Conservation (phyloP, 2,329 filamentous ascomycete species). For the Zymoseptoria pseudotritici region DNA sequence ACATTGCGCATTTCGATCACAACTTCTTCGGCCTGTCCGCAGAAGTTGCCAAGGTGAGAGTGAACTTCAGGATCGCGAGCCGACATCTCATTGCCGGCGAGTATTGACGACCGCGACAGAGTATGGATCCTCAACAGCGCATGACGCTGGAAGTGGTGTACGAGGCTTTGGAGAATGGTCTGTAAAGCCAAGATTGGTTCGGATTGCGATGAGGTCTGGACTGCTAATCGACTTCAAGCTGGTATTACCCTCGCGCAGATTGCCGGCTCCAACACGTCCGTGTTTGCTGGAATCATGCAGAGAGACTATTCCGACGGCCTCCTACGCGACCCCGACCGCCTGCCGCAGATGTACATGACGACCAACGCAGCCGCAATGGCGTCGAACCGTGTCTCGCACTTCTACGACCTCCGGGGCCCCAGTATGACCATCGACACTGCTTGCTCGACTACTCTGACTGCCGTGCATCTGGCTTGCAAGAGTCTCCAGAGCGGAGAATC, state of each 20-base stretch:
- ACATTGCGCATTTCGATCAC: slow-evolving; percentile 13
- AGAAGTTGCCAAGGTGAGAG: slow-evolving; percentile 10
- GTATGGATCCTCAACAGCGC: slow-evolving; percentile 19
- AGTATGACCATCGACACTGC: slow-evolving; percentile 42
- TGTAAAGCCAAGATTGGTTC: background rate
- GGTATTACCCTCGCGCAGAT: slow-evolving; percentile 6
- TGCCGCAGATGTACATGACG: background rate
- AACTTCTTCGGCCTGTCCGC: slow-evolving; percentile 15
- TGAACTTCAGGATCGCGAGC: background rate
- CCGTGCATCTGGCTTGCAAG: slow-evolving; percentile 28
- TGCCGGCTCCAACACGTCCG: slow-evolving; percentile 9
- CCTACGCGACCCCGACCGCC: background rate
- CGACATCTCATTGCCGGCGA: too few relatives aligned
- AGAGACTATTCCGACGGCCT: slow-evolving; percentile 9
- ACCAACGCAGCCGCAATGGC: background rate
- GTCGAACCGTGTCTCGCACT: background rate
- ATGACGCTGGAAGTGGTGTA: slow-evolving; percentile 12
- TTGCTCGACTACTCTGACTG: slow-evolving; percentile 37
- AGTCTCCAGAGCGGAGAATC: slow-evolving; percentile 23
- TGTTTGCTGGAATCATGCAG: slow-evolving; percentile 12
- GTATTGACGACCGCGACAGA: background rate
- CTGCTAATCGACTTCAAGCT: background rate
- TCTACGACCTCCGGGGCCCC: slow-evolving; percentile 24
- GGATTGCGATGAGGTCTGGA: too few relatives aligned
- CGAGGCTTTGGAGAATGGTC: background rate